Conservation (phyloP, 2,329 filamentous ascomycete species). For the Paecilomyces formosus region DNA sequence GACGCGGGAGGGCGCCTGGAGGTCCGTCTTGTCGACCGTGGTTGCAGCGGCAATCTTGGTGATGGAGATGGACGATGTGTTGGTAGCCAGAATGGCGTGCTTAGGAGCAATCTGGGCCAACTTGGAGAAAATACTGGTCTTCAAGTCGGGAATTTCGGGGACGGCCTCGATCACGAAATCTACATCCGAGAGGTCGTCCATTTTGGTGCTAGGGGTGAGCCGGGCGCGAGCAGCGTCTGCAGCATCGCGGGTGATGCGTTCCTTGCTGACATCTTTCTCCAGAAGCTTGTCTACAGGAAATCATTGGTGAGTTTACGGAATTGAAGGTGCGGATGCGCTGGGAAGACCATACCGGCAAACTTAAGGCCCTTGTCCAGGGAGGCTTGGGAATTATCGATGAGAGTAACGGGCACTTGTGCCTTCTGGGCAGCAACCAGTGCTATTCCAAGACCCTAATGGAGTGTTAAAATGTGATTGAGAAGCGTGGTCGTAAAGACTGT, state of each 20-base stretch:
- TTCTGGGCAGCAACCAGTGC: slow-evolving; percentile 85
- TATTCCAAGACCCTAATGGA: slow-evolving; percentile 76
- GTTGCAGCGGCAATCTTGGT: slow-evolving; percentile 90
- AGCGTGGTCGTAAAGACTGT: neutral
- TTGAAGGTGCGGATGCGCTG: neutral
- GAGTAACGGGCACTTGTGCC: slow-evolving; percentile 72
- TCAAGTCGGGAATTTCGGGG: slow-evolving; percentile 81
- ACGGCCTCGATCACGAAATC: slow-evolving; percentile 98
- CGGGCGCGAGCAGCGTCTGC: slow-evolving; percentile 66
- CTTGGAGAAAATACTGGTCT: slow-evolving; percentile 77
- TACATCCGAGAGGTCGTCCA: slow-evolving; percentile 71
- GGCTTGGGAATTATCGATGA: slow-evolving; percentile 77
- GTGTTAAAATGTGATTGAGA: slow-evolving; percentile 15
- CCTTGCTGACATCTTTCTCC: slow-evolving; percentile 84
- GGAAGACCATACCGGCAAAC: slow-evolving; percentile 65
- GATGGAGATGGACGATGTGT: slow-evolving; percentile 98
- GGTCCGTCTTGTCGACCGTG: slow-evolving; percentile 67
- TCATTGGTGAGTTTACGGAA: neutral
- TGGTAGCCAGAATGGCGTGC: slow-evolving; percentile 88
- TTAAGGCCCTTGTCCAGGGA: slow-evolving; percentile 82
- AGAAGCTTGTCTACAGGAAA: slow-evolving; percentile 69
- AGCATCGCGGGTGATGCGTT: slow-evolving; percentile 73
- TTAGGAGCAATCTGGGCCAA: slow-evolving; percentile 74
- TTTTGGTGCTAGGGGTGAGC: slow-evolving; percentile 61
- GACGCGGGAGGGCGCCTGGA: slow-evolving; percentile 75